Conservation (phyloP, 2,329 filamentous ascomycete genomes). For the Myriangium duriaei region DNA sequence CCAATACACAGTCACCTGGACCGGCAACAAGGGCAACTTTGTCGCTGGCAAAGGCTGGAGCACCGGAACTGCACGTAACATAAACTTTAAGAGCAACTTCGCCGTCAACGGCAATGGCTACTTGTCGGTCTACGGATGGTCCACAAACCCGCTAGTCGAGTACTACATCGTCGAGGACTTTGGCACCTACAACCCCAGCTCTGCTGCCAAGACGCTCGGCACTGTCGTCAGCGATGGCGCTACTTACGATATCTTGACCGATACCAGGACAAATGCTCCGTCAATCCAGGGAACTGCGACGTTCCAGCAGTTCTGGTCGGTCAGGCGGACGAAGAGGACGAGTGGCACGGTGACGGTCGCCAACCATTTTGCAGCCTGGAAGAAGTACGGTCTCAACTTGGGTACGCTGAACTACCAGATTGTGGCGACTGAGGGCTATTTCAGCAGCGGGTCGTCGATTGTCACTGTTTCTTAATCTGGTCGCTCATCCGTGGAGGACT, state of each 20-base stretch:
- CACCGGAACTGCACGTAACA: slow-evolving; percentile 36
- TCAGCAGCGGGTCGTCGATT: slow-evolving; percentile 26
- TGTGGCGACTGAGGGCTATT: slow-evolving; percentile 33
- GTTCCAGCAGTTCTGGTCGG: slow-evolving; percentile 44
- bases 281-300: slow-evolving; percentile 43
- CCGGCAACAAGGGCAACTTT: slow-evolving; percentile 38
- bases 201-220: slow-evolving; percentile 37
- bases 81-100: slow-evolving; percentile 39
- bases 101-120: slow-evolving; percentile 39
- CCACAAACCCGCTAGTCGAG: slow-evolving; percentile 40
- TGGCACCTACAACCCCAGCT: slow-evolving; percentile 36
- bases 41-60: slow-evolving; percentile 49
- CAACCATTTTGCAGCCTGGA: slow-evolving; percentile 44
- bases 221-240: slow-evolving; percentile 40
- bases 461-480: too few species aligned
- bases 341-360: slow-evolving; percentile 38
- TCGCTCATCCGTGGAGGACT: too few species aligned
- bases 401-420: slow-evolving; percentile 43
- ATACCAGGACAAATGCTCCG: slow-evolving; percentile 33
- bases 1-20: slow-evolving; percentile 36
- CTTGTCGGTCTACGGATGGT: slow-evolving; percentile 48
- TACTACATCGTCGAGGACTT: slow-evolving; percentile 47
- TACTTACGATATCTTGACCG: slow-evolving; percentile 40
- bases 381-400: slow-evolving; percentile 34
- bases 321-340: slow-evolving; percentile 37